phyloP scores from a whole-genome alignment of 2,329 filamentous ascomycete species.

The Rutstroemia sp. region DNA sequence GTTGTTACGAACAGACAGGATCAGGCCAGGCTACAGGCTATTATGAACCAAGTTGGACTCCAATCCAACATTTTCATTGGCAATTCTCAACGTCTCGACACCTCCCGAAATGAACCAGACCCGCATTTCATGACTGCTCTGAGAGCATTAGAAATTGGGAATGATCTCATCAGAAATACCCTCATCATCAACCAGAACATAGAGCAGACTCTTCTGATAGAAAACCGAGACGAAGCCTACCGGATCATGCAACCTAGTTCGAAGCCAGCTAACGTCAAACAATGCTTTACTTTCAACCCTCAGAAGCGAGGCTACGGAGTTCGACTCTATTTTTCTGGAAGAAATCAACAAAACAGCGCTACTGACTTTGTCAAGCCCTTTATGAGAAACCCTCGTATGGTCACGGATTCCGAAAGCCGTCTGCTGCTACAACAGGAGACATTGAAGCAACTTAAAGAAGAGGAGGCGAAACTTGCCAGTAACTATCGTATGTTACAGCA shows the following conservation, averaged over 20 bases:
- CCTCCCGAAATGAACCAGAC: slow-evolving; percentile 66
- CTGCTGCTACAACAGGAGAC: slow-evolving; percentile 45
- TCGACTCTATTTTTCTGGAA: slow-evolving; percentile 44
- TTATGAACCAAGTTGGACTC: slow-evolving; percentile 54
- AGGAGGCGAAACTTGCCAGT: slow-evolving; percentile 42
- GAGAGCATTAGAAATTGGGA: slow-evolving; percentile 73
- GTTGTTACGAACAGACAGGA: slow-evolving; percentile 74
- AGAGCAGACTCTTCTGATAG: slow-evolving; percentile 77
- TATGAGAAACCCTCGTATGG: slow-evolving; percentile 57
- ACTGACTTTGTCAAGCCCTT: slow-evolving; percentile 39
- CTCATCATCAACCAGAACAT: slow-evolving; percentile 77
- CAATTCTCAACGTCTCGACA: slow-evolving; percentile 47
- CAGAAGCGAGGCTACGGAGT: slow-evolving; percentile 51
- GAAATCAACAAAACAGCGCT: slow-evolving; percentile 33
- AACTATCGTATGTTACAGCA: slow-evolving; percentile 32
- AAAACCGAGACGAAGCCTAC: slow-evolving; percentile 58
- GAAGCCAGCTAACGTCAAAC: slow-evolving; percentile 59
- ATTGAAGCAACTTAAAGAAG: slow-evolving; percentile 45
- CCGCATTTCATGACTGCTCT: slow-evolving; percentile 67
- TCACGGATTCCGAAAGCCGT: slow-evolving; percentile 64
- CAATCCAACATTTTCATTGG: slow-evolving; percentile 54
- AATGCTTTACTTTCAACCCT: slow-evolving; percentile 64
- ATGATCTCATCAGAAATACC: slow-evolving; percentile 69
- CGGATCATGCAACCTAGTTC: slow-evolving; percentile 57
- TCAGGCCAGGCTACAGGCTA: slow-evolving; percentile 54